Evolutionary conservation across 2,329 filamentous ascomycete genomes (phyloP), one percentile per base, ranked within the genome.

Genomic region (Camillea tinctor): DNA sequence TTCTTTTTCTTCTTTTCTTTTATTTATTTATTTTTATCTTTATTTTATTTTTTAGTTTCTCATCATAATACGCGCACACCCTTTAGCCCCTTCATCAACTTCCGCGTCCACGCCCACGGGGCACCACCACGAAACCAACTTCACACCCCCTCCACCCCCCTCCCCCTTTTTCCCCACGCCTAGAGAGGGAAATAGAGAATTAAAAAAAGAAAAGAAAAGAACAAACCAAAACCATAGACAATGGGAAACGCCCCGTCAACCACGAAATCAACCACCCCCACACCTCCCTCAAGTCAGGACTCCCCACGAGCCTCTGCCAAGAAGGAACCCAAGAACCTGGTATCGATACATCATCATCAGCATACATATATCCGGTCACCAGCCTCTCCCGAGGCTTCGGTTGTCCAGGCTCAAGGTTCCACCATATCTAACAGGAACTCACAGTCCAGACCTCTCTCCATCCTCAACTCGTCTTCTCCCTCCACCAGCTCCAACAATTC

Each of bases 351-450:
- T 65, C 83, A 85, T 65, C 77, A 80, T 63, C 82, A 84, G 54
- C 71, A 70, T 53, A 44, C 36, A 44, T 62, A 72, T 40, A 69
- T 71, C 66, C 80, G 83, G 65, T 82, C 81, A 60, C 81, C 81
- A 67, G 85, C 83, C 58, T 84, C 85, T 54, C 86, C 86, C 60
- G 86, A 88, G 75, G 80, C 83, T 56, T 87, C 86, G 55, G 80
- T 85, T 63, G 81, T 85, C 65, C 84, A 86, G 73, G 85, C 85
- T 55, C 80, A 83, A 59, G 84, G 84, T 66, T 84, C 82, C 59
- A 84, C 81, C 63, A 78, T 78, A 62, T 76, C 77, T 69, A 75
- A 74, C 54, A 79, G 77, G 68, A 79, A 77, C 71, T 72, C 81
- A 63, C 80, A 82, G 59, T 73, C 79, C 56, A 81, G 79, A 24